A percentile compares a stretch with the other conserved stretches of the same genome.
These are phyloP conservation scores for Capronia coronata DNA, from an alignment of 2,329 filamentous ascomycete species.

Conservation along the genomic window DNA sequence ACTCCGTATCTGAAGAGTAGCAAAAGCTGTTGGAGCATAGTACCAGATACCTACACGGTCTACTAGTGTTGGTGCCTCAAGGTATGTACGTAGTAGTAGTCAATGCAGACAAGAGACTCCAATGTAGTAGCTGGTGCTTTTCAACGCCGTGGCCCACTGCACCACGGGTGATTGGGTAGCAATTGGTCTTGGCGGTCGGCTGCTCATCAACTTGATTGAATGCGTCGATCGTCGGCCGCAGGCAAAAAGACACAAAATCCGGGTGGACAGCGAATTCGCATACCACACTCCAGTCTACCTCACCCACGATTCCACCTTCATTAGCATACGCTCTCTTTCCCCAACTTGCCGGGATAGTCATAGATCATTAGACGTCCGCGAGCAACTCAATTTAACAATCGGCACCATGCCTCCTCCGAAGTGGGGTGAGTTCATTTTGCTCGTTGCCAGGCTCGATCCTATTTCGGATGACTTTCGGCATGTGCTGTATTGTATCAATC, in stretches of 20 bases:
- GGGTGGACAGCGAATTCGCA: neutral
- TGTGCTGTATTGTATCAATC: neutral
- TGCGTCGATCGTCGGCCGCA: neutral
- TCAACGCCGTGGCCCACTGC: too few relatives aligned
- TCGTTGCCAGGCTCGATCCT: neutral
- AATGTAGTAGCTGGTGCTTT: too few relatives aligned
- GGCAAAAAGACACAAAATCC: neutral
- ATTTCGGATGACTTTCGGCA: neutral
- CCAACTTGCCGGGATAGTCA: neutral
- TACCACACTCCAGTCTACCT: neutral
- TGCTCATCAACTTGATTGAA: neutral
- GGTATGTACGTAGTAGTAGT: too few relatives aligned
- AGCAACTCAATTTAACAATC: neutral
- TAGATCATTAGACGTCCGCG: neutral
- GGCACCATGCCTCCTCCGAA: conserved; percentile 43
- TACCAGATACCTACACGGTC: too few relatives aligned
- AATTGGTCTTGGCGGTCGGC: neutral
- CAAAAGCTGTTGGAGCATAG: too few relatives aligned
- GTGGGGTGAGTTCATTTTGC: conserved; percentile 40
- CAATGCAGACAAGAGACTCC: too few relatives aligned
- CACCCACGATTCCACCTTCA: neutral
- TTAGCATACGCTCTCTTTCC: neutral
- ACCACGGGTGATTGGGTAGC: neutral
- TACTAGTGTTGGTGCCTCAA: too few relatives aligned
- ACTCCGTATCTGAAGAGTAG: too few relatives aligned